These are phyloP conservation scores for Collybia mongolica DNA, from an alignment of 768 basidiomycete species.

Conservation along the genomic window DNA sequence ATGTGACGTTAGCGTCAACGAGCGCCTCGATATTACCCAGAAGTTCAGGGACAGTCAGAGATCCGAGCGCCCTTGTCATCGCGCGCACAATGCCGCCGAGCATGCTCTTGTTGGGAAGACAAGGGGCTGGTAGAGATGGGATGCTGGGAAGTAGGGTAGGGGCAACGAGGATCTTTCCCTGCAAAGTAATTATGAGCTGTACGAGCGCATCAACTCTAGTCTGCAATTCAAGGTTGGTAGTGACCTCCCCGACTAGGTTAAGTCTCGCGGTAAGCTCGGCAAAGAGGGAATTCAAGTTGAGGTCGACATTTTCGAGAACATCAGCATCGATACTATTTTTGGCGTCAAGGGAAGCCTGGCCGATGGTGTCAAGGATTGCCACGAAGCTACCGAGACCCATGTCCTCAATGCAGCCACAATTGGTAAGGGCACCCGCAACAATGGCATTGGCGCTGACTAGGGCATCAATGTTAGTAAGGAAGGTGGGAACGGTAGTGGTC, in stretches of 20 bases:
- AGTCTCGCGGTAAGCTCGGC: not conserved
- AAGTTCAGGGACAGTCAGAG: not conserved
- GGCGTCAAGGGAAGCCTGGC: not conserved
- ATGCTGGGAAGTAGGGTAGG: not conserved
- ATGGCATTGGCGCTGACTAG: conserved; percentile 1
- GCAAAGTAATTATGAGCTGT: not conserved
- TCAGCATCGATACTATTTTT: not conserved
- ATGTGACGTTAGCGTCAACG: not conserved
- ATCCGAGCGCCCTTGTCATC: not conserved
- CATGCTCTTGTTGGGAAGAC: conserved; percentile 2
- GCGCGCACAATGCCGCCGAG: not conserved
- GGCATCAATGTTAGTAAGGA: not conserved
- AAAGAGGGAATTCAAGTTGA: not conserved
- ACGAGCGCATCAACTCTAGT: not conserved
- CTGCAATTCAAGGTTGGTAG: not conserved
- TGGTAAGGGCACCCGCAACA: not conserved
- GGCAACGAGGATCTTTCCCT: not conserved
- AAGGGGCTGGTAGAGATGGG: not conserved
- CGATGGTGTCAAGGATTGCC: conserved; percentile 1
- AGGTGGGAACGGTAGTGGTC: conserved; percentile 11
- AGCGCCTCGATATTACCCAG: conserved; percentile 1
- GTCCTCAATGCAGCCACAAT: not conserved
- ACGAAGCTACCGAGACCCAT: not conserved
- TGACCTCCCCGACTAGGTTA: not conserved
- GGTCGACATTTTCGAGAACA: not conserved